Conservation (phyloP, 2,329 filamentous ascomycete genomes). For the Tolypocladium guangdongense region DNA sequence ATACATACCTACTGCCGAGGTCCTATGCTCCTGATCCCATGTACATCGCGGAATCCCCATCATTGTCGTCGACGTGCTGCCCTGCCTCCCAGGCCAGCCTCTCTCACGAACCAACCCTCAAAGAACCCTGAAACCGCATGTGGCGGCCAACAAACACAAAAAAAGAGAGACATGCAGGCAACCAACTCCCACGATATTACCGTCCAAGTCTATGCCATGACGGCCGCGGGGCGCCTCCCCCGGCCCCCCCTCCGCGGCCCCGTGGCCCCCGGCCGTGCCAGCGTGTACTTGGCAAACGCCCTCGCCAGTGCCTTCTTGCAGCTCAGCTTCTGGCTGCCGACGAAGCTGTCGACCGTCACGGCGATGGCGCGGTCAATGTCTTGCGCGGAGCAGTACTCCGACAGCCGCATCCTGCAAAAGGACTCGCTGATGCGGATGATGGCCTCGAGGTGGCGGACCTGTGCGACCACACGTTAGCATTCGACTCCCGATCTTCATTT, state of each 20-base stretch:
- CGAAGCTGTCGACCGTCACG: constrained; percentile 91
- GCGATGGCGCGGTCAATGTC: constrained; percentile 97
- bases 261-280: constrained; percentile 35
- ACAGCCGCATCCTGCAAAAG: constrained; percentile 97
- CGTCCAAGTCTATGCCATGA: constrained; percentile 11
- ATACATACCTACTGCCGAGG: background rate
- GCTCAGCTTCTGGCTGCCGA: constrained; percentile 92
- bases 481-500: background rate
- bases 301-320: constrained; percentile 92
- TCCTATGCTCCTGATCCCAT: background rate
- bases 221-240: constrained; percentile 17
- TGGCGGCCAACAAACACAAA: background rate
- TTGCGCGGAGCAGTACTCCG: constrained; percentile 78
- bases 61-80: background rate
- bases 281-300: constrained; percentile 90
- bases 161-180: background rate
- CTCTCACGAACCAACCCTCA: background rate
- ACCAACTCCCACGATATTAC: background rate
- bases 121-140: background rate
- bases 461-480: background rate
- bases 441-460: constrained; percentile 95
- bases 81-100: background rate
- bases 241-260: constrained; percentile 11
- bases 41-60: background rate
- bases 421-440: constrained; percentile 92